A percentile compares a stretch with the other conserved stretches of the same genome.
These are phyloP conservation scores for Warburgia ugandensis DNA, from an alignment of 164 flowering plant genomes.

Conservation along the genomic window DNA sequence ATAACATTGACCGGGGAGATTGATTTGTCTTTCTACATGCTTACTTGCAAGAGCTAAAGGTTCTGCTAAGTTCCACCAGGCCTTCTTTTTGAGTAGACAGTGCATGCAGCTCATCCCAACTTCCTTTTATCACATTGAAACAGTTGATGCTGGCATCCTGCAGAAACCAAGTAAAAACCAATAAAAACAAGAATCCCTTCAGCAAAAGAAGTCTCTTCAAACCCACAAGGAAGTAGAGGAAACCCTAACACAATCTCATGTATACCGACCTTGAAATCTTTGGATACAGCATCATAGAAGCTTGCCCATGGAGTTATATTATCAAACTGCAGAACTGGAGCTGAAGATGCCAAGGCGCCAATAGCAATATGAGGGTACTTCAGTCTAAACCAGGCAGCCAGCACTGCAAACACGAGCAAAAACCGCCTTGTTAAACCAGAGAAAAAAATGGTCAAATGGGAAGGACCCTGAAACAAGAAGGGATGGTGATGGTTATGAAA, in stretches of 20 bases:
- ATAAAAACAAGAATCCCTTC: too few species aligned
- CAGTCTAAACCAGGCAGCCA: slow-evolving; percentile 57
- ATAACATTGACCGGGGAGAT: not conserved
- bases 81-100: slow-evolving; percentile 22
- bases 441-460: not conserved
- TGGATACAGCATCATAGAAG: slow-evolving; percentile 53
- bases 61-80: slow-evolving; percentile 29
- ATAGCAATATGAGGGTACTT: slow-evolving; percentile 54
- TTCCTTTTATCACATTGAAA: slow-evolving; percentile 48
- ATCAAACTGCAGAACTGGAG: slow-evolving; percentile 52
- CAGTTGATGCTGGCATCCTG: slow-evolving; percentile 52
- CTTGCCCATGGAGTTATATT: slow-evolving; percentile 39
- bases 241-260: not conserved
- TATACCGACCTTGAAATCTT: slow-evolving; percentile 41
- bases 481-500: too few species aligned
- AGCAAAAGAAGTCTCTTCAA: not conserved
- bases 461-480: too few species aligned
- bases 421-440: not conserved
- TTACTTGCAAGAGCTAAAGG: slow-evolving; percentile 50
- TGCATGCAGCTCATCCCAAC: slow-evolving; percentile 44
- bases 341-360: slow-evolving; percentile 60
- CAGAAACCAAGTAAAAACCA: too few species aligned
- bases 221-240: not conserved
- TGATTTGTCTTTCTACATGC: slow-evolving; percentile 5
- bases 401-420: slow-evolving; percentile 21